Evolutionary conservation across 352 stramenopile species (phyloP).

Genomic region (Globisporangium paddicum): DNA sequence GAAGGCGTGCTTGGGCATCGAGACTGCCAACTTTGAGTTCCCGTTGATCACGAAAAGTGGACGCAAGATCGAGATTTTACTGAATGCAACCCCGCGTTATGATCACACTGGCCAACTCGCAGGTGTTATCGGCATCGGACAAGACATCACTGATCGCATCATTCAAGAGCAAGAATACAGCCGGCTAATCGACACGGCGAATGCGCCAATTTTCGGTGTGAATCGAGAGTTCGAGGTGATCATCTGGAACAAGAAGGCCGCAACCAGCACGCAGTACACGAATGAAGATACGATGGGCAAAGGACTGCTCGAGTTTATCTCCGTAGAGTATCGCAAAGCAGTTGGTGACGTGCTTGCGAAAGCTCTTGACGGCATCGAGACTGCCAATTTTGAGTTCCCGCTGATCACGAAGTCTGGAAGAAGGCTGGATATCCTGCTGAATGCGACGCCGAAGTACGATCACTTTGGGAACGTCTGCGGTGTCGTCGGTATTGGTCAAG

Average conservation of each 20-base stretch:
- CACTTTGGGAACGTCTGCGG: constrained; percentile 55
- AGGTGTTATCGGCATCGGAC: constrained; percentile 52
- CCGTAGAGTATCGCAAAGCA: constrained; percentile 46
- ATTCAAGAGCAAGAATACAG: too few species aligned
- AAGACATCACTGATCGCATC: too few species aligned
- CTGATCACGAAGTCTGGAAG: constrained; percentile 57
- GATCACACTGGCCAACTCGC: constrained; percentile 43
- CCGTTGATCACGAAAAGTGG: too few species aligned
- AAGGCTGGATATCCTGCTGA: constrained; percentile 52
- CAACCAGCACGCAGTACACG: constrained; percentile 75
- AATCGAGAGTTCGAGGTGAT: constrained; percentile 60
- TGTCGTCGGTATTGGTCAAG: constrained; percentile 69
- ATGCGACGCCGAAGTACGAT: constrained; percentile 51
- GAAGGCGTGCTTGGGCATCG: constrained; percentile 43
- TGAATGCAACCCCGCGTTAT: constrained; percentile 48
- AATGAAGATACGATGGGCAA: constrained; percentile 79
- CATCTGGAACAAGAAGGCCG: constrained; percentile 89
- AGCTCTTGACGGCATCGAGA: constrained; percentile 41
- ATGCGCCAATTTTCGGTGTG: constrained; percentile 63
- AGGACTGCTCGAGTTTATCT: constrained; percentile 56
- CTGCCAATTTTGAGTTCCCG: constrained; percentile 75
- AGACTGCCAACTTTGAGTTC: constrained; percentile 47
- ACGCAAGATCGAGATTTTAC: constrained; percentile 39
- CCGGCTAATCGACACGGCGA: constrained; percentile 60
- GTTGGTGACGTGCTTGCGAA: constrained; percentile 58